Evolutionary conservation across 495 filamentous ascomycete genomes (phyloP), one percentile per base, ranked within the genome.

Genomic region (Lentithecium fluviatile): DNA sequence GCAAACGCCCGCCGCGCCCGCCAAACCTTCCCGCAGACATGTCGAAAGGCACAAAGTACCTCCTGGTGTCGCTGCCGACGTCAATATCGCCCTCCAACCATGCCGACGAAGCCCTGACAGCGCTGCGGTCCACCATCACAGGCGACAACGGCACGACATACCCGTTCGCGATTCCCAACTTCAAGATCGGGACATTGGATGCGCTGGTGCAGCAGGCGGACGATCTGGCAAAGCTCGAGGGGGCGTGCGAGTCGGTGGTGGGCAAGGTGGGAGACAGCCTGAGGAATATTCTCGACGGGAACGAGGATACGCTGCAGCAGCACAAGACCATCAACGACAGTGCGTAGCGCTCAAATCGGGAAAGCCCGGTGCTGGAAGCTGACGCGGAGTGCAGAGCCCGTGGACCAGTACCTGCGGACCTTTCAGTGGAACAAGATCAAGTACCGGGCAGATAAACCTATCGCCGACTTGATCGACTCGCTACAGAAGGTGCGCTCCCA

Each of bases 401-500:
- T 89, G 51, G 94, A 96, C 67, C 87, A 92, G 67, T 98, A 98
- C 72, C 78, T 98, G 36, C 84, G 86, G 67, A 83, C 83, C 8
- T 98, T 96, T 75, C 80, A 81, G 52, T 98, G 94, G 94, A 96
- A 97, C 74, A 96, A 92, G 73, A 88, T 93, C 71, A 93, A 96
- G 74, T 98, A 97, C 72, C 85, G 93, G 52, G 88, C 89, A 52
- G 94, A 98, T 72, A 92, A 88, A 72, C 81, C 94, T 29, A 78
- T 98, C 49, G 82, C 84, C 21, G 91, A 97, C 65, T 74, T 97
- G 51, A 86, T 95, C 52, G 89, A 91, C 71, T 83, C 84, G 52
- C 75, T 98, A 40, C 89, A 94, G 67, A 95, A 94, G 82, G 90
- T 91, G 71, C 11, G 62, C 50, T 6, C 29, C 17, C 47, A 2